Conservation (phyloP, 768 basidiomycete species). For the Strobilomyces dryophilus region DNA sequence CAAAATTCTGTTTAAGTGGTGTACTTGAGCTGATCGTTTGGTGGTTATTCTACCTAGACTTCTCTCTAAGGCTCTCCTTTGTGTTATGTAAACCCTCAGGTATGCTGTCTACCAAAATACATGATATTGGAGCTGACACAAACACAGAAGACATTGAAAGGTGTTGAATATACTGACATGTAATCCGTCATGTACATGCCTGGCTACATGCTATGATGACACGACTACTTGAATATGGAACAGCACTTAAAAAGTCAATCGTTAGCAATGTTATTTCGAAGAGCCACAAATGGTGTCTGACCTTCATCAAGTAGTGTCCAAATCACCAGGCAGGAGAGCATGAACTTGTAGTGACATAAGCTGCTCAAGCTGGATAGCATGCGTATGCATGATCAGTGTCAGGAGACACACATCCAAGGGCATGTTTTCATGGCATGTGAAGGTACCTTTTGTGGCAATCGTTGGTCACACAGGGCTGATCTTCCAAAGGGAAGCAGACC, state of each 20-base stretch:
- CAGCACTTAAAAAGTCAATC: conserved; percentile 24
- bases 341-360: conserved; percentile 71
- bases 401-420: conserved; percentile 15
- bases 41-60: no score
- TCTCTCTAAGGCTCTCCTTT: no score
- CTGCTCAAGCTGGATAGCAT: conserved; percentile 4
- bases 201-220: conserved; percentile 84
- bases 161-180: conserved; percentile 78
- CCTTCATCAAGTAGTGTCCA: conserved; percentile 68
- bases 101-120: conserved; percentile 32
- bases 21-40: no score
- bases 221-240: conserved; percentile 77
- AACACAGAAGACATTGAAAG: conserved; percentile 59
- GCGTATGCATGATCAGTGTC: conserved; percentile 68
- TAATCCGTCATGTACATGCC: conserved; percentile 57
- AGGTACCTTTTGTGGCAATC: background rate
- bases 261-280: conserved; percentile 37
- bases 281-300: conserved; percentile 67
- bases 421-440: background rate
- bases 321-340: conserved; percentile 42
- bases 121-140: conserved; percentile 5
- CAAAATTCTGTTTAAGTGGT: no score
- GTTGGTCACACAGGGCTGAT: background rate
- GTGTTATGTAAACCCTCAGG: conserved; percentile 58
- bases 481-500: conserved; percentile 2